These are phyloP conservation scores for Hirsutella rhossiliensis DNA, from an alignment of 2,329 filamentous ascomycete genomes.

Conservation along the genomic window DNA sequence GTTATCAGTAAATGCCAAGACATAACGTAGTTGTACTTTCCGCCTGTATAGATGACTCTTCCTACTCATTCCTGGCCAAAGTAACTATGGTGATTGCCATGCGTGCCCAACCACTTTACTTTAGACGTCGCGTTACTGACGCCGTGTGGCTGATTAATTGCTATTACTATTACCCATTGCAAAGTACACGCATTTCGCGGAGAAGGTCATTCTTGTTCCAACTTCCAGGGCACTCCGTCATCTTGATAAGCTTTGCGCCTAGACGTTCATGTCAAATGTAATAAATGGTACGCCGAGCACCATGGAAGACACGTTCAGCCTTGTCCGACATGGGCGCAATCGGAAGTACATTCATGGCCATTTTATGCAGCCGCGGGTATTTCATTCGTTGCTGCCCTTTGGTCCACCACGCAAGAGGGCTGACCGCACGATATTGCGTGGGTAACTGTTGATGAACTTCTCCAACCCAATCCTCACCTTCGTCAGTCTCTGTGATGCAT, in stretches of 20 bases:
- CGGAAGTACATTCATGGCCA: conserved; percentile 2
- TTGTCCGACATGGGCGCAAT: conserved; percentile 4
- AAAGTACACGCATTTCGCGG: not conserved
- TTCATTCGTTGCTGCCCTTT: conserved; percentile 3
- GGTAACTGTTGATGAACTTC: conserved; percentile 4
- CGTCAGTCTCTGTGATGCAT: not conserved
- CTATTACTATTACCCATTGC: not conserved
- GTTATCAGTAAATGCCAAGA: not conserved
- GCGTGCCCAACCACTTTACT: no score
- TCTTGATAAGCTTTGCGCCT: conserved; percentile 4
- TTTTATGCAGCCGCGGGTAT: conserved; percentile 2
- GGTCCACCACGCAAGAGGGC: conserved; percentile 2
- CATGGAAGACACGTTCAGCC: conserved; percentile 2
- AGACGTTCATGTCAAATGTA: conserved; percentile 3
- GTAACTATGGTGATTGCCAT: no score
- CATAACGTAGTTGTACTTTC: not conserved
- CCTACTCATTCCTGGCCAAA: no score
- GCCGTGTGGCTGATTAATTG: not conserved
- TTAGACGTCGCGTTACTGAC: no score
- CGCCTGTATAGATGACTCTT: not conserved
- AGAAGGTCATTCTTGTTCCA: conserved; percentile 4
- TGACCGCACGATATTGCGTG: conserved; percentile 2
- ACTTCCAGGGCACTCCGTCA: conserved; percentile 4
- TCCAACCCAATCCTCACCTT: conserved; percentile 4
- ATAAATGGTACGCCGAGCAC: conserved; percentile 3